Percentiles rank a stretch among this genome's conserved stretches.
Conservation (phyloP, 768 basidiomycete species). For the Harrya chromipes region DNA sequence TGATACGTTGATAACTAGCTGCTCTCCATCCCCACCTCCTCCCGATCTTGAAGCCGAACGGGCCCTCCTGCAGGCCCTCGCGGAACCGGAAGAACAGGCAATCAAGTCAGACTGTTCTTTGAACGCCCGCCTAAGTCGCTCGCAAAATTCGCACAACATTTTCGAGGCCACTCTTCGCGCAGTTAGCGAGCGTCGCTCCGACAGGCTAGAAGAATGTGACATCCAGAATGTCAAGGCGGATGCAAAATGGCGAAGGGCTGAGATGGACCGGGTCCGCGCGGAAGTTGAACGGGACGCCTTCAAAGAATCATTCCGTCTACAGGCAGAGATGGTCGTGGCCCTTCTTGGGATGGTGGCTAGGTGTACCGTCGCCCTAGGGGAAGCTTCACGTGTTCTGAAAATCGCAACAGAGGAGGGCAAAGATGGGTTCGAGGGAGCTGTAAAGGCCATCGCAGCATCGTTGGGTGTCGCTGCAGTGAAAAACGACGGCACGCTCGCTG, state of each 20-base stretch:
- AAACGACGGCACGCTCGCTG: constrained; percentile 68
- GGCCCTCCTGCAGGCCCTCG: constrained; percentile 62
- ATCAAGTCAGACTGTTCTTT: constrained; percentile 57
- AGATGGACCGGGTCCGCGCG: constrained; percentile 67
- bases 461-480: constrained; percentile 56
- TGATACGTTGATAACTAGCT: constrained; percentile 36
- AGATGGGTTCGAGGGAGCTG: constrained; percentile 38
- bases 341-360: constrained; percentile 81
- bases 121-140: constrained; percentile 57
- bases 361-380: constrained; percentile 69
- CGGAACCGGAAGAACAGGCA: constrained; percentile 66
- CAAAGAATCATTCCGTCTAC: constrained; percentile 56
- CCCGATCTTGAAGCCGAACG: constrained; percentile 72
- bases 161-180: constrained; percentile 87
- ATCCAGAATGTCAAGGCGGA: constrained; percentile 71
- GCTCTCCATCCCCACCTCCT: constrained; percentile 39
- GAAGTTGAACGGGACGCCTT: constrained; percentile 65
- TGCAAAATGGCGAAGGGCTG: constrained; percentile 58
- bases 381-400: constrained; percentile 46
- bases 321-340: constrained; percentile 64
- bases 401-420: constrained; percentile 36
- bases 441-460: constrained; percentile 48
- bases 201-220: constrained; percentile 69
- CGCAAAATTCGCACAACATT: constrained; percentile 73
- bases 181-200: constrained; percentile 73